A percentile compares a stretch with the other conserved stretches of the same genome.
Evolutionary conservation across 2,329 filamentous ascomycete genomes (phyloP).

Genomic region (Alternaria brassicicola): DNA sequence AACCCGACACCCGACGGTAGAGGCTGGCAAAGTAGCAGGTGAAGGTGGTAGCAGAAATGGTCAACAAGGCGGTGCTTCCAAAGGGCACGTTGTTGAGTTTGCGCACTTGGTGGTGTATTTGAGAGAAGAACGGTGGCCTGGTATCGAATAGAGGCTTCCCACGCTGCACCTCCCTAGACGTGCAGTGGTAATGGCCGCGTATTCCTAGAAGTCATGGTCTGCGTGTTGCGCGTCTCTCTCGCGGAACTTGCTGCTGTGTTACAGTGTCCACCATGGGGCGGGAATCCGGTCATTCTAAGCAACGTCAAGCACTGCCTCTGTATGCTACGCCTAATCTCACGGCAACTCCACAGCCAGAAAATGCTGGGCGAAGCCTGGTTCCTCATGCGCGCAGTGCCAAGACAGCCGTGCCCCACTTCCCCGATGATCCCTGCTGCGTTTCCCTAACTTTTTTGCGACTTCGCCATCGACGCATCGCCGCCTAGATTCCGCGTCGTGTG

Average conservation of each 20-base stretch:
- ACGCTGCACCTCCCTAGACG: background rate
- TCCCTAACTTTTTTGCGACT: conserved; percentile 19
- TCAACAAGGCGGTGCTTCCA: background rate
- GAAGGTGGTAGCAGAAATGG: conserved; percentile 4
- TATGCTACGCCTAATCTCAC: background rate
- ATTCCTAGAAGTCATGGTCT: background rate
- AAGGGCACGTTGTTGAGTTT: conserved; percentile 6
- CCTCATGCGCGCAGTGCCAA: background rate
- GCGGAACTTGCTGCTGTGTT: background rate
- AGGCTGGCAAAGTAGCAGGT: conserved; percentile 4
- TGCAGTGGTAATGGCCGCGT: background rate
- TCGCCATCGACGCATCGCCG: background rate
- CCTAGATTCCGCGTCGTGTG: background rate
- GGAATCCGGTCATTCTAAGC: background rate
- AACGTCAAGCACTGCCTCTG: background rate
- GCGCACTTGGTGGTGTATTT: conserved; percentile 9
- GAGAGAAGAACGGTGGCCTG: background rate
- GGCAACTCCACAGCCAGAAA: background rate
- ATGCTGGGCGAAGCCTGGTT: conserved; percentile 5
- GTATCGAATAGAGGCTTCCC: background rate
- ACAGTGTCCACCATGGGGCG: background rate
- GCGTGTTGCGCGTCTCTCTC: background rate
- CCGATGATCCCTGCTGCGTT: conserved; percentile 5
- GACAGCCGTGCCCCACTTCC: conserved; percentile 3
- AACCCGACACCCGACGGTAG: background rate